phyloP scores from a whole-genome alignment of 1,284 basidiomycete genomes.

The Sporisorium scitamineum region DNA sequence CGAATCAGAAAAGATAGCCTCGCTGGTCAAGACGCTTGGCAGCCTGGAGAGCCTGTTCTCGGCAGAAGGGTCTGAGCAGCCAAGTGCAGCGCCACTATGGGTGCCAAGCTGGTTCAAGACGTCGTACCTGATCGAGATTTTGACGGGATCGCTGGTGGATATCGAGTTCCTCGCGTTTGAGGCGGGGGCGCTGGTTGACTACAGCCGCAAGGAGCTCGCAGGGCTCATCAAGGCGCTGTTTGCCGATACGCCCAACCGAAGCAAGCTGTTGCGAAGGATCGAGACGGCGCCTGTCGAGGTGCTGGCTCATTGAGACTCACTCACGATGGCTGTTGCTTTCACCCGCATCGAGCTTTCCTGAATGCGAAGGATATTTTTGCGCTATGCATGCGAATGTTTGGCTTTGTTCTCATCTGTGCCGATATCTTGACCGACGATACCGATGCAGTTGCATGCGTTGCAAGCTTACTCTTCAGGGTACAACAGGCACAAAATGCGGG shows the following conservation, averaged over 20 bases:
- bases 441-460: no score
- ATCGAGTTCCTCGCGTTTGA: constrained; percentile 89
- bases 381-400: no score
- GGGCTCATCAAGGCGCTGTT: constrained; percentile 87
- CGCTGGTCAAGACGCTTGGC: constrained; percentile 80
- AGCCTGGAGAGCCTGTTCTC: constrained; percentile 84
- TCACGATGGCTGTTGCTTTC: neutral
- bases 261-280: constrained; percentile 56
- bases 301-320: constrained; percentile 24
- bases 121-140: constrained; percentile 65
- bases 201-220: constrained; percentile 84
- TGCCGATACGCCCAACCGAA: constrained; percentile 71
- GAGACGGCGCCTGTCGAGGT: constrained; percentile 43
- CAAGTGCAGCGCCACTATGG: constrained; percentile 53
- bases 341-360: neutral
- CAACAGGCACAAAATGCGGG: neutral
- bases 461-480: no score
- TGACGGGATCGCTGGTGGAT: constrained; percentile 73
- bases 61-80: constrained; percentile 71
- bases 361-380: neutral
- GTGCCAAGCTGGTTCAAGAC: constrained; percentile 67
- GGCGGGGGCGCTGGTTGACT: constrained; percentile 90
- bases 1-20: constrained; percentile 85
- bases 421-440: no score
- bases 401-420: no score